phyloP scores from a whole-genome alignment of 1,284 basidiomycete species.

The Puccinia coronata region DNA sequence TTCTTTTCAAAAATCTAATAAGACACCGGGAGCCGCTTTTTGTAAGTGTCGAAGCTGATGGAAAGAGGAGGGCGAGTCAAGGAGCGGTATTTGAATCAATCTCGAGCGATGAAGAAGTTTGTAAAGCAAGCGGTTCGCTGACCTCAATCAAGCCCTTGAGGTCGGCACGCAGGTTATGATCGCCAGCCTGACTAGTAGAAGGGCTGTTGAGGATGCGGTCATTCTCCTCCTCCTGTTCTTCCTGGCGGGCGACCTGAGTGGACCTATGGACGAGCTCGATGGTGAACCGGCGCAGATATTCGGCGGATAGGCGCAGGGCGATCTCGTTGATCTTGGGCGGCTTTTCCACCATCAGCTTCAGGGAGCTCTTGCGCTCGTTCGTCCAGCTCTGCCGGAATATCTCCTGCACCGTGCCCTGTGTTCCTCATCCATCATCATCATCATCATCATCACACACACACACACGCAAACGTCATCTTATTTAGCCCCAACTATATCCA shows the following conservation, averaged over 20 bases:
- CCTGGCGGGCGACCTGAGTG: slow-evolving; percentile 27
- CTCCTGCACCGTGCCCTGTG: slow-evolving; percentile 46
- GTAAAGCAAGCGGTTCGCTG: background rate
- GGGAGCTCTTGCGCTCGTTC: slow-evolving; percentile 20
- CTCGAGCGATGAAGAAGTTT: background rate
- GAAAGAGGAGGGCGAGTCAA: background rate
- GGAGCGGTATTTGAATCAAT: background rate
- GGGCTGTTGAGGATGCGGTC: background rate
- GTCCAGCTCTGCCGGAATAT: slow-evolving; percentile 45
- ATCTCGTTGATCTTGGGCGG: slow-evolving; percentile 48
- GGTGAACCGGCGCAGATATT: slow-evolving; percentile 45
- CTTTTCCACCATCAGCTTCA: slow-evolving; percentile 10
- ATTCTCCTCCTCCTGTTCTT: slow-evolving; percentile 29
- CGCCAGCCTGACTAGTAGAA: background rate
- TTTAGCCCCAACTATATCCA: too few relatives aligned
- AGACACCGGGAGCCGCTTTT: slow-evolving; percentile 14
- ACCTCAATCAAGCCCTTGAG: slow-evolving; percentile 12
- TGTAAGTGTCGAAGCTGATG: slow-evolving; percentile 6
- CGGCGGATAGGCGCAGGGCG: slow-evolving; percentile 21
- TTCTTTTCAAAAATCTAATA: background rate
- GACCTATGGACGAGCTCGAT: slow-evolving; percentile 42
- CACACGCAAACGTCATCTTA: too few relatives aligned
- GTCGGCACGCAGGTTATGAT: background rate
- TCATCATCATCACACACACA: too few relatives aligned
- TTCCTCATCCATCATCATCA: background rate